Evolutionary conservation across 1,284 basidiomycete genomes (phyloP).

Genomic region (Gymnopus androsaceus): DNA sequence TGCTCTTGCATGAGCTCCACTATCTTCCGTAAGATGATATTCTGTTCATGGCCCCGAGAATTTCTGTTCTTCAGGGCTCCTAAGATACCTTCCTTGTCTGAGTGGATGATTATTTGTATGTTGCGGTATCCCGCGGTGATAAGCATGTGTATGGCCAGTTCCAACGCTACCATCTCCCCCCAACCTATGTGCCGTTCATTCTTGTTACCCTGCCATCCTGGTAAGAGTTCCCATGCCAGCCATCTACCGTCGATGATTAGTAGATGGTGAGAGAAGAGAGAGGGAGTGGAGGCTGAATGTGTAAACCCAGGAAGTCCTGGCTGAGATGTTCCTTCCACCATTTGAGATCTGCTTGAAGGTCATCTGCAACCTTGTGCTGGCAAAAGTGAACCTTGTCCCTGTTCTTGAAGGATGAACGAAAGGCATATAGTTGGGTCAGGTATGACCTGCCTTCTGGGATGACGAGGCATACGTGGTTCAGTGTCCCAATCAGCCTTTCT

Average conservation of each 20-base stretch:
- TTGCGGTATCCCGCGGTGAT: slow-evolving; percentile 6
- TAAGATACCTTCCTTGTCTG: slow-evolving; percentile 28
- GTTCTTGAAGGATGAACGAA: slow-evolving; percentile 11
- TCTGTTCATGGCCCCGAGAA: slow-evolving; percentile 19
- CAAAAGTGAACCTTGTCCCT: neutral
- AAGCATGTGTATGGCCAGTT: slow-evolving; percentile 22
- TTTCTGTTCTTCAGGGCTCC: slow-evolving; percentile 20
- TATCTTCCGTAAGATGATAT: slow-evolving; percentile 21
- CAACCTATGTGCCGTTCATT: slow-evolving; percentile 33
- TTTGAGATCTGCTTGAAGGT: slow-evolving; percentile 15
- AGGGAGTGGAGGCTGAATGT: neutral
- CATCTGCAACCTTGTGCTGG: neutral
- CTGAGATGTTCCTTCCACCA: slow-evolving; percentile 13
- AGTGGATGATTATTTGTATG: slow-evolving; percentile 18
- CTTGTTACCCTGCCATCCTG: slow-evolving; percentile 22
- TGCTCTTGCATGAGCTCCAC: slow-evolving; percentile 22
- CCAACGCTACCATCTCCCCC: slow-evolving; percentile 35
- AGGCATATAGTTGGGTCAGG: slow-evolving; percentile 15
- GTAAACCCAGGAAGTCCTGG: slow-evolving; percentile 10
- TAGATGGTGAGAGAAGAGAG: neutral
- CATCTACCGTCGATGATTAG: slow-evolving; percentile 22
- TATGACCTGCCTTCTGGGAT: slow-evolving; percentile 1
- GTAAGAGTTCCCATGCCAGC: slow-evolving; percentile 25
- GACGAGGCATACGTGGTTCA: slow-evolving; percentile 19
- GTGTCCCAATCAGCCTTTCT: slow-evolving; percentile 13